Evolutionary conservation across 177 flowering plant genomes (phyloP).

Genomic region (Vitis hybrid): DNA sequence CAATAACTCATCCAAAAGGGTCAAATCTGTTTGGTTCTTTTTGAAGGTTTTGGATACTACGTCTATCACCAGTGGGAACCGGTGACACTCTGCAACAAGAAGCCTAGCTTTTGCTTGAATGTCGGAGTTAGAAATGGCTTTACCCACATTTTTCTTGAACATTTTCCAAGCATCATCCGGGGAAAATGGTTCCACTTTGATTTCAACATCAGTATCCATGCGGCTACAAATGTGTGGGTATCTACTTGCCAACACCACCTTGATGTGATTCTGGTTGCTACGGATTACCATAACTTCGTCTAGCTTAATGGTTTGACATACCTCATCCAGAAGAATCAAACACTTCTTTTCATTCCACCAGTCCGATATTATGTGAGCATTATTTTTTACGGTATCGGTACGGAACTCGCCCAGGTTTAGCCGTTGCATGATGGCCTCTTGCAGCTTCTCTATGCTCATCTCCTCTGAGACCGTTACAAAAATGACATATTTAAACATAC

Average conservation of each 20-base stretch:
- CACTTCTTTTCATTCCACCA: constrained; percentile 3
- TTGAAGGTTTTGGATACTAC: constrained; percentile 3
- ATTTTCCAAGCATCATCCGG: constrained; percentile 17
- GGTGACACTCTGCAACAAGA: constrained; percentile 15
- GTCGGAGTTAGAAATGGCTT: background rate
- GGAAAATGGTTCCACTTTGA: constrained; percentile 14
- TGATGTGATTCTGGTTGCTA: constrained; percentile 3
- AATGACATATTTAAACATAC: constrained; percentile 22
- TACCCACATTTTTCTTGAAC: constrained; percentile 15
- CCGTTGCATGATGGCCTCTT: constrained; percentile 7
- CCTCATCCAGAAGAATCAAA: constrained; percentile 24
- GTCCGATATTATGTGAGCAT: constrained; percentile 3
- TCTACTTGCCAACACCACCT: constrained; percentile 23
- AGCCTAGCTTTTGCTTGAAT: constrained; percentile 10
- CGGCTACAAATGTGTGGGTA: background rate
- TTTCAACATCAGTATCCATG: constrained; percentile 6
- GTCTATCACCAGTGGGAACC: constrained; percentile 10
- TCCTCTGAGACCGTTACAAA: constrained; percentile 10
- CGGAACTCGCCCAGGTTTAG: constrained; percentile 9
- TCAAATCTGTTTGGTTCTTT: background rate
- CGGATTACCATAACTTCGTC: constrained; percentile 3
- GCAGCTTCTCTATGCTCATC: constrained; percentile 6
- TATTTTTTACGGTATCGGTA: background rate
- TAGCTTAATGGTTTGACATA: constrained; percentile 7
- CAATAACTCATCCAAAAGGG: background rate